Conservation (phyloP, 306 rosid genomes). For the Betula pendula region DNA sequence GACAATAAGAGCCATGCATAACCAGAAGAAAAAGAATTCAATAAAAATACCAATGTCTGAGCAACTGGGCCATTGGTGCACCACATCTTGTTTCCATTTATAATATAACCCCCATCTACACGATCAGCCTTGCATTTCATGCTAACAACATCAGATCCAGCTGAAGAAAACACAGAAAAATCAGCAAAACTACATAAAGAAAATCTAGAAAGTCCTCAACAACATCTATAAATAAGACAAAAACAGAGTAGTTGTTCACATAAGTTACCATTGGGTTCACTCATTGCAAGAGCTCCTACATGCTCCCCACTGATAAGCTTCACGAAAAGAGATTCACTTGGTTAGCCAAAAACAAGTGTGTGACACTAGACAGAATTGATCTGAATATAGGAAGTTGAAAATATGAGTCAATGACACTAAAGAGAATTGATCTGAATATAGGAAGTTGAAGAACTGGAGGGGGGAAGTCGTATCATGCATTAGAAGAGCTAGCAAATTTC, state of each 20-base stretch:
- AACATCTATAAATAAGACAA: constrained; percentile 24
- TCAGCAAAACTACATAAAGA: constrained; percentile 16
- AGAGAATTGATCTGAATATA: neutral
- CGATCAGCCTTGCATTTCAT: constrained; percentile 97
- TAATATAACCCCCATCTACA: constrained; percentile 75
- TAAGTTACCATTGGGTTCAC: constrained; percentile 88
- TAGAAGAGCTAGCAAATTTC: neutral
- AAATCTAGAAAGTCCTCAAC: constrained; percentile 14
- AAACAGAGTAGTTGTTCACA: constrained; percentile 10
- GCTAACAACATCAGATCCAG: constrained; percentile 99
- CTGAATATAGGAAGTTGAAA: neutral
- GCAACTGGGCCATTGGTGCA: constrained; percentile 96
- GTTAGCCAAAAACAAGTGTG: constrained; percentile 27
- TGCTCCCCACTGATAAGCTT: constrained; percentile 96
- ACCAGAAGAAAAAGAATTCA: constrained; percentile 1
- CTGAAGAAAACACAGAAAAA: constrained; percentile 38
- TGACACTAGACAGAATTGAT: neutral
- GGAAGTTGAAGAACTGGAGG: neutral
- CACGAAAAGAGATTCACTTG: constrained; percentile 27
- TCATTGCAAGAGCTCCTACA: constrained; percentile 98
- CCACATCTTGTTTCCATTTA: constrained; percentile 98
- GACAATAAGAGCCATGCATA: neutral
- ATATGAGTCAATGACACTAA: neutral
- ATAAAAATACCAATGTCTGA: constrained; percentile 70
- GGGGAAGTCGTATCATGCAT: neutral